A percentile compares a stretch with the other conserved stretches of the same genome.
phyloP scores from a whole-genome alignment of 2,329 filamentous ascomycete species.

The Fusarium cyanostomum region DNA sequence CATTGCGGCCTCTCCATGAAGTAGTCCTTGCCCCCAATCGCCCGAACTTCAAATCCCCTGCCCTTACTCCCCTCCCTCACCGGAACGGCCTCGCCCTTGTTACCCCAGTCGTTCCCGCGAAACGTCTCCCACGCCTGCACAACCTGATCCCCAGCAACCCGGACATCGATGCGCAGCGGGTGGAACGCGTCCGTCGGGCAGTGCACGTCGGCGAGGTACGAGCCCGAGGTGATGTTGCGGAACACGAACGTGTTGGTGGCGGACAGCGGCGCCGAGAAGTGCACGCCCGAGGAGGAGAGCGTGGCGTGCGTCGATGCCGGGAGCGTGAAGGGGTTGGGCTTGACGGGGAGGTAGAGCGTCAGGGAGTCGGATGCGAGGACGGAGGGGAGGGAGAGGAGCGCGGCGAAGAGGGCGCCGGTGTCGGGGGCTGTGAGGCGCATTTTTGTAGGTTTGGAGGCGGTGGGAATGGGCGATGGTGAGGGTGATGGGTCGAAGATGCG shows the following conservation, averaged over 20 bases:
- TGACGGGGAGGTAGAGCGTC: constrained; percentile 58
- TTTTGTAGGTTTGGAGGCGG: constrained; percentile 1
- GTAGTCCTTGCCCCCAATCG: constrained; percentile 74
- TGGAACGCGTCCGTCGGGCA: constrained; percentile 78
- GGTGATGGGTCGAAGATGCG: neutral
- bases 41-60: constrained; percentile 68
- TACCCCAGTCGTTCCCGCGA: constrained; percentile 88
- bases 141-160: constrained; percentile 46
- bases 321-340: constrained; percentile 62
- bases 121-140: constrained; percentile 84
- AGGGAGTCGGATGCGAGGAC: constrained; percentile 47
- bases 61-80: constrained; percentile 52
- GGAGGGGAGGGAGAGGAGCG: constrained; percentile 49
- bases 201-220: constrained; percentile 85
- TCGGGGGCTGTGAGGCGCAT: constrained; percentile 51
- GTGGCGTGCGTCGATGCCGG: constrained; percentile 74
- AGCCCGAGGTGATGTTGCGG: constrained; percentile 73
- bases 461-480: neutral
- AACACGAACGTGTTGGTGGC: constrained; percentile 79
- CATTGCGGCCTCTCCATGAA: constrained; percentile 80
- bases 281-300: constrained; percentile 54
- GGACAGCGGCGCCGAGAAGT: constrained; percentile 69
- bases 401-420: constrained; percentile 46
- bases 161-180: constrained; percentile 81
- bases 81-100: constrained; percentile 73